Evolutionary conservation across 192 early-diverging fungal genomes (phyloP), one percentile per base, ranked within the genome.

Genomic region (Lunasporangiospora selenospora): DNA sequence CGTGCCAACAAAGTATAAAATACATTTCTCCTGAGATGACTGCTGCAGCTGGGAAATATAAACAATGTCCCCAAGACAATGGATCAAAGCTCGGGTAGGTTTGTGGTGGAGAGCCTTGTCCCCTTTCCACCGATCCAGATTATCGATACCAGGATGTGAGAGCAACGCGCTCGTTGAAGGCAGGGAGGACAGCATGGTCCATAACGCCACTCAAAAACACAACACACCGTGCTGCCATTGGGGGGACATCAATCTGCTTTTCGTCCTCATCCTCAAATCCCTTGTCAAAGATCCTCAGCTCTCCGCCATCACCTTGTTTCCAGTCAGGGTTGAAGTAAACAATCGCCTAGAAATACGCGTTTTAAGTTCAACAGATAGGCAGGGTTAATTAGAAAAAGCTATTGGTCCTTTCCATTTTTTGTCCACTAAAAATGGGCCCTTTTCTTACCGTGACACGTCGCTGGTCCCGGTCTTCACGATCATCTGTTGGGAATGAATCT

Each of bases 401-500:
- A n/a, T n/a, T n/a, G n/a, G n/a, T n/a, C n/a, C n/a, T n/a, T n/a
- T n/a, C n/a, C n/a, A n/a, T n/a, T n/a, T n/a, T n/a, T n/a, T n/a
- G n/a, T n/a, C n/a, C n/a, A n/a, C n/a, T n/a, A n/a, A n/a, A n/a
- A n/a, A n/a, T n/a, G n/a, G n/a, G n/a, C n/a, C n/a, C n/a, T n/a
- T n/a, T n/a, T 27, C 60, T 30, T 73, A 73, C 69, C 1, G 86
- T 86, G 21, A 86, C 76, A 15, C 86, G 78, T 13, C 86, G 66
- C 57, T 88, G 86, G 15, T 79, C 73, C 11, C 45, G 33, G 49
- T 88, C 86, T 0, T 50, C 63, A 3, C 41, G 59, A 48, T 85
- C 81, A 19, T 80, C 78, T 10, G 69, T 79, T 13, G 86, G 86
- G 45, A 88, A 80, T 0, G 84, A 83, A 51, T 88, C 86, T 16